Conservation (phyloP, 495 filamentous ascomycete species). For the Mycothermus thermophilus region DNA sequence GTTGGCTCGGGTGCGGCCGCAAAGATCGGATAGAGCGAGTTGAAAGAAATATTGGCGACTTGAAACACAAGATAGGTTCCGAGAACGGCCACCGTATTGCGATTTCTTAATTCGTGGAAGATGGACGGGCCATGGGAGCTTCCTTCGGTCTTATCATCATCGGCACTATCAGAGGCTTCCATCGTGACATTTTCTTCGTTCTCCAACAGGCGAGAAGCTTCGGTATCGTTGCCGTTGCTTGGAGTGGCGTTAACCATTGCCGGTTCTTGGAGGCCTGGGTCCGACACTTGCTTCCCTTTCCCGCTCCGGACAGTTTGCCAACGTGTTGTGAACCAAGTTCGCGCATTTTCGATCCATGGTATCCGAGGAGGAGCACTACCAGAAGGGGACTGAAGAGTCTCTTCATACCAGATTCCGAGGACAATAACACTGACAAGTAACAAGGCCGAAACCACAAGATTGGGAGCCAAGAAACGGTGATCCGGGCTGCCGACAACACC, state of each 20-base stretch:
- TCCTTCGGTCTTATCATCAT: conserved; percentile 25
- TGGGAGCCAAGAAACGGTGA: conserved; percentile 78
- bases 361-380: too few relatives aligned
- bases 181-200: neutral
- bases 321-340: neutral
- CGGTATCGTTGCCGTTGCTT: neutral
- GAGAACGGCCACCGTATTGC: conserved; percentile 68
- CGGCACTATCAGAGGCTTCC: conserved; percentile 16
- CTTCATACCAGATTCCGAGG: conserved; percentile 64
- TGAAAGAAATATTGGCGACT: conserved; percentile 77
- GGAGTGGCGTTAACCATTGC: neutral
- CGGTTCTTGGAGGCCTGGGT: neutral
- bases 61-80: conserved; percentile 79
- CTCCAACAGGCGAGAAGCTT: neutral
- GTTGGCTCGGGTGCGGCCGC: conserved; percentile 56
- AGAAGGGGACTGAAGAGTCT: conserved; percentile 48
- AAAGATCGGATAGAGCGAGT: conserved; percentile 86
- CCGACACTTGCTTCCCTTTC: neutral
- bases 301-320: neutral
- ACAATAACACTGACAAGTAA: conserved; percentile 61
- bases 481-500: conserved; percentile 34
- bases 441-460: conserved; percentile 57
- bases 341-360: neutral
- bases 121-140: too few relatives aligned
- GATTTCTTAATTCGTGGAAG: conserved; percentile 48